These are phyloP conservation scores for Aureobasidium namibiae DNA, from an alignment of 2,329 filamentous ascomycete genomes.

Conservation along the genomic window DNA sequence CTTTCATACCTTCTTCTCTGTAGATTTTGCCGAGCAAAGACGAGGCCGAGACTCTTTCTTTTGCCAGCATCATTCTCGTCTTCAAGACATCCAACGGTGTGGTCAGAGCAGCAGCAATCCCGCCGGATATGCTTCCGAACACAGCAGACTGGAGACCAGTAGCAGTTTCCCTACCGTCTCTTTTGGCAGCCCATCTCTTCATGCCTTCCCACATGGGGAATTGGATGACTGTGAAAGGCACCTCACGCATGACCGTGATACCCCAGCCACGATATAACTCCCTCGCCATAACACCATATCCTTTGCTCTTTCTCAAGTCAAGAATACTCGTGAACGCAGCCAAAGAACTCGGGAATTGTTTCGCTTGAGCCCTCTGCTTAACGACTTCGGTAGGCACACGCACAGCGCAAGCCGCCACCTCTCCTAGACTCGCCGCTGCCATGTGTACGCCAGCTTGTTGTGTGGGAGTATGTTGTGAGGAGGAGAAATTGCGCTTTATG, in stretches of 20 bases:
- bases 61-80: constrained; percentile 88
- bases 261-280: constrained; percentile 89
- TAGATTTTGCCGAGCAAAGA: constrained; percentile 58
- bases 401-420: constrained; percentile 85
- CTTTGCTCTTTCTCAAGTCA: constrained; percentile 28
- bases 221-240: constrained; percentile 94
- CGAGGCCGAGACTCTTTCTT: constrained; percentile 53
- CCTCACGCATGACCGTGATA: constrained; percentile 89
- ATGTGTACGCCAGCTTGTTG: constrained; percentile 55
- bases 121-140: constrained; percentile 77
- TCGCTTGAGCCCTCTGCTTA: constrained; percentile 92
- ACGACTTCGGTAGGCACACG: constrained; percentile 93
- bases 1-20: constrained; percentile 53
- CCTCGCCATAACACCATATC: constrained; percentile 55
- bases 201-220: constrained; percentile 95
- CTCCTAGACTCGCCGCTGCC: constrained; percentile 74
- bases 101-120: constrained; percentile 76
- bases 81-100: constrained; percentile 95
- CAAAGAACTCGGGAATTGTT: constrained; percentile 63
- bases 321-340: constrained; percentile 63
- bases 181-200: constrained; percentile 58
- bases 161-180: constrained; percentile 41
- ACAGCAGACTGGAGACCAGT: constrained; percentile 71
- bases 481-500: constrained; percentile 18
- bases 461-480: background rate